These are phyloP conservation scores for Mucor piriformis DNA, from an alignment of 371 early-diverging fungal species.

Conservation along the genomic window DNA sequence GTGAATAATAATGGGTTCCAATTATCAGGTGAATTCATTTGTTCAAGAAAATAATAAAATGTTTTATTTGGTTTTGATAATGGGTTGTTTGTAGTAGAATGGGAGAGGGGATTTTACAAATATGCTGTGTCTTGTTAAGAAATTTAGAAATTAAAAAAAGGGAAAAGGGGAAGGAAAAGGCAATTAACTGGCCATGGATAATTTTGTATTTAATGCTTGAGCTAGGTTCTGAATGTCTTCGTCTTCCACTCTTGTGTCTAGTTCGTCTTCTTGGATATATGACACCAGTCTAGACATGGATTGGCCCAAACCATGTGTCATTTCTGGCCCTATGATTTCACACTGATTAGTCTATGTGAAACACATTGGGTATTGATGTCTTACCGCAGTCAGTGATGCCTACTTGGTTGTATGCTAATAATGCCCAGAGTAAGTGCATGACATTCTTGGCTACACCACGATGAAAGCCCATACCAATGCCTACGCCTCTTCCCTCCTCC, in stretches of 20 bases:
- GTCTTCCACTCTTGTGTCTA: slow-evolving; percentile 33
- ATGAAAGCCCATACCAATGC: slow-evolving; percentile 50
- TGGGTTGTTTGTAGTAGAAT: not conserved
- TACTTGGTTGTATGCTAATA: slow-evolving; percentile 38
- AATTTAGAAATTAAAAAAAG: not conserved
- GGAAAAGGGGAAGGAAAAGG: too few relatives aligned
- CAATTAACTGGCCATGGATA: slow-evolving; percentile 37
- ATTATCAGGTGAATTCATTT: not conserved
- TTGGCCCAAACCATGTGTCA: slow-evolving; percentile 33
- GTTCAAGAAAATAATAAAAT: slow-evolving; percentile 9
- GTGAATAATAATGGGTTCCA: slow-evolving; percentile 25
- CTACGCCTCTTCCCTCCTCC: slow-evolving; percentile 47
- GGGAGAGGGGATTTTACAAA: slow-evolving; percentile 1
- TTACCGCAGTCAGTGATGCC: slow-evolving; percentile 43
- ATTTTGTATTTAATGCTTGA: slow-evolving; percentile 40
- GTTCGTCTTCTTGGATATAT: slow-evolving; percentile 48
- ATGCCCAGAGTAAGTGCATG: slow-evolving; percentile 48
- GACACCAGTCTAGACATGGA: slow-evolving; percentile 44
- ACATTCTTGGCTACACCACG: slow-evolving; percentile 48
- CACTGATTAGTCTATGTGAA: not conserved
- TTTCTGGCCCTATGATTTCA: slow-evolving; percentile 23
- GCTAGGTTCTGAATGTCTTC: slow-evolving; percentile 48
- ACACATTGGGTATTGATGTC: too few relatives aligned
- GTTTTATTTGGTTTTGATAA: not conserved
- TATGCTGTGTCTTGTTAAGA: not conserved